Evolutionary conservation across 805 yeast species (phyloP).

Genomic region (Candida chilensis): DNA sequence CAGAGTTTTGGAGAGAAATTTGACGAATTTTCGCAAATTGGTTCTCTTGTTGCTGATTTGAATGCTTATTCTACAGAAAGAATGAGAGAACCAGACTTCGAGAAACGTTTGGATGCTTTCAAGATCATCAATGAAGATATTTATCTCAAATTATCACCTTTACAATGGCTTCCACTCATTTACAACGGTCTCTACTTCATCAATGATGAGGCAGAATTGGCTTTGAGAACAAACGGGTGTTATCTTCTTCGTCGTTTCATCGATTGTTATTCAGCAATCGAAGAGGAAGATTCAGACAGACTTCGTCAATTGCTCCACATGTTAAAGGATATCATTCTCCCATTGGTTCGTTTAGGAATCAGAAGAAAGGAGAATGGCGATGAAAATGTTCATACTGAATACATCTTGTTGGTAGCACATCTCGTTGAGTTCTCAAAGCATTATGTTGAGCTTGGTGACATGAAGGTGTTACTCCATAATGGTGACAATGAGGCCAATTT

Average conservation of each 20-base stretch:
- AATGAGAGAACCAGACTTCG: slow-evolving; percentile 73
- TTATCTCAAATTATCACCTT: slow-evolving; percentile 30
- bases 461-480: slow-evolving; percentile 52
- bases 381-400: slow-evolving; percentile 69
- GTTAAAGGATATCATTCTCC: slow-evolving; percentile 49
- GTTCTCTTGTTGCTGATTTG: slow-evolving; percentile 48
- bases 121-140: slow-evolving; percentile 49
- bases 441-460: slow-evolving; percentile 46
- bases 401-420: slow-evolving; percentile 55
- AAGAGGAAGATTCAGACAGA: slow-evolving; percentile 10
- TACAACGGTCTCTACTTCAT: slow-evolving; percentile 62
- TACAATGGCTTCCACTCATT: slow-evolving; percentile 76
- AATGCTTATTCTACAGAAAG: slow-evolving; percentile 60
- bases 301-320: slow-evolving; percentile 21
- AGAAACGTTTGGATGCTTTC: slow-evolving; percentile 61
- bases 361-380: slow-evolving; percentile 37
- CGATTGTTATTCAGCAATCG: slow-evolving; percentile 37
- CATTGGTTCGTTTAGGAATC: slow-evolving; percentile 59
- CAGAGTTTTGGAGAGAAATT: slow-evolving; percentile 46
- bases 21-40: slow-evolving; percentile 30
- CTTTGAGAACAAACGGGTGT: slow-evolving; percentile 72
- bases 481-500: slow-evolving; percentile 82
- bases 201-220: slow-evolving; percentile 69
- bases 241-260: slow-evolving; percentile 54
- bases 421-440: slow-evolving; percentile 38